A percentile compares a stretch with the other conserved stretches of the same genome.
These are phyloP conservation scores for Boletales sp. DNA, from an alignment of 768 basidiomycete genomes.

Conservation along the genomic window DNA sequence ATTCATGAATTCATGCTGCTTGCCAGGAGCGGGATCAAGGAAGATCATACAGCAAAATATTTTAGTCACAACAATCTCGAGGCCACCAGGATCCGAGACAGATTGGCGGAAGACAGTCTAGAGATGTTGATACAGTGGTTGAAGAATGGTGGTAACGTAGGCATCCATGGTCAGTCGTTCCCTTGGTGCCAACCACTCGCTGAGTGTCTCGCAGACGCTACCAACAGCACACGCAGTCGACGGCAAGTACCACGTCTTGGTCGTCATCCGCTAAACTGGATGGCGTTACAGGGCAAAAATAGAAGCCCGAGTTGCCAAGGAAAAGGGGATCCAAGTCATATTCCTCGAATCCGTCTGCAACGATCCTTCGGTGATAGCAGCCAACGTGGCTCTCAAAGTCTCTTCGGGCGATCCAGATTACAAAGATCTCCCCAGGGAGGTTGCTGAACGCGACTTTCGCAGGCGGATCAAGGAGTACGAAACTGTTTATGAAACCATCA, in stretches of 20 bases:
- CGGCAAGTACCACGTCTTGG: slow-evolving; percentile 44
- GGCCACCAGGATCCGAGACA: slow-evolving; percentile 73
- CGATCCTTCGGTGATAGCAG: slow-evolving; percentile 90
- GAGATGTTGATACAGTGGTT: slow-evolving; percentile 96
- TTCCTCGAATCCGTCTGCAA: slow-evolving; percentile 96
- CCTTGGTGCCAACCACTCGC: background rate
- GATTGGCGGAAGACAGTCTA: slow-evolving; percentile 84
- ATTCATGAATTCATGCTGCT: slow-evolving; percentile 4
- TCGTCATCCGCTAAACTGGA: background rate
- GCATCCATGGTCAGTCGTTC: slow-evolving; percentile 77
- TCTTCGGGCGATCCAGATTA: slow-evolving; percentile 98
- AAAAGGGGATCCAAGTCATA: slow-evolving; percentile 83
- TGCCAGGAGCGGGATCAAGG: slow-evolving; percentile 72
- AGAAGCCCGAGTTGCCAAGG: slow-evolving; percentile 75
- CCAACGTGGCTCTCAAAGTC: slow-evolving; percentile 95
- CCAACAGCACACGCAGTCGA: slow-evolving; percentile 80
- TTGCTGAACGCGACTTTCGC: slow-evolving; percentile 86
- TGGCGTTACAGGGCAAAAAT: slow-evolving; percentile 64
- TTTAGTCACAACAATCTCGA: slow-evolving; percentile 85
- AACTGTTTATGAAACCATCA: slow-evolving; percentile 91
- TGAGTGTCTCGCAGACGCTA: slow-evolving; percentile 68
- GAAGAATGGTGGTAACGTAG: slow-evolving; percentile 93
- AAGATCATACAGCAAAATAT: slow-evolving; percentile 87
- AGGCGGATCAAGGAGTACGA: slow-evolving; percentile 92
- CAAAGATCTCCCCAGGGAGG: slow-evolving; percentile 78